Conservation (phyloP, 306 rosid genomes). For the Gastrolobium villosum region DNA sequence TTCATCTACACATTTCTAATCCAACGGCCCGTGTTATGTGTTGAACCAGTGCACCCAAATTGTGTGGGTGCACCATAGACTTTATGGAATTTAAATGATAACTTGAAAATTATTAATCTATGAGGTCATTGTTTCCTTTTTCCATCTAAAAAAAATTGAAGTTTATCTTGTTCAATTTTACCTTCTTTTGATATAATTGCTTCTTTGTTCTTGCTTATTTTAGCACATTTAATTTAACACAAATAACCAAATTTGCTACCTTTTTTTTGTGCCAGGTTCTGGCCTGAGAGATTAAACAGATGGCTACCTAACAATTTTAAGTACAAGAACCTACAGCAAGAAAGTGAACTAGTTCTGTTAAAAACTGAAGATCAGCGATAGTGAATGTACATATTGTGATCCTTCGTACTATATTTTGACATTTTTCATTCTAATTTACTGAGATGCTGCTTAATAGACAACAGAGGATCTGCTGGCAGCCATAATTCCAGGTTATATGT, state of each 20-base stretch:
- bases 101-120: constrained; percentile 16
- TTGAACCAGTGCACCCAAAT: constrained; percentile 5
- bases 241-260: constrained; percentile 32
- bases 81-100: not conserved
- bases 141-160: not conserved
- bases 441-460: constrained; percentile 39
- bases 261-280: constrained; percentile 60
- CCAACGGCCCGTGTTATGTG: not conserved
- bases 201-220: not conserved
- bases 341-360: constrained; percentile 75
- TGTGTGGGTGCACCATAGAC: not conserved
- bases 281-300: constrained; percentile 81
- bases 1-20: constrained; percentile 26
- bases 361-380: constrained; percentile 66
- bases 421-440: constrained; percentile 28
- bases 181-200: not conserved
- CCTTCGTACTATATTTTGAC: constrained; percentile 42
- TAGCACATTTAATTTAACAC: constrained; percentile 4
- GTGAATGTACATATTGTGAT: constrained; percentile 38
- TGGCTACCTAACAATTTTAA: constrained; percentile 82
- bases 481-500: constrained; percentile 30
- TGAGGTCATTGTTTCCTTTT: constrained; percentile 25
- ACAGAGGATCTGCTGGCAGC: constrained; percentile 17
- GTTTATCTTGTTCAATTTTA: not conserved
- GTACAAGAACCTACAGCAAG: constrained; percentile 76